Conservation (phyloP, 75 land plant genomes). For the Chamaecyparis obtusa region DNA sequence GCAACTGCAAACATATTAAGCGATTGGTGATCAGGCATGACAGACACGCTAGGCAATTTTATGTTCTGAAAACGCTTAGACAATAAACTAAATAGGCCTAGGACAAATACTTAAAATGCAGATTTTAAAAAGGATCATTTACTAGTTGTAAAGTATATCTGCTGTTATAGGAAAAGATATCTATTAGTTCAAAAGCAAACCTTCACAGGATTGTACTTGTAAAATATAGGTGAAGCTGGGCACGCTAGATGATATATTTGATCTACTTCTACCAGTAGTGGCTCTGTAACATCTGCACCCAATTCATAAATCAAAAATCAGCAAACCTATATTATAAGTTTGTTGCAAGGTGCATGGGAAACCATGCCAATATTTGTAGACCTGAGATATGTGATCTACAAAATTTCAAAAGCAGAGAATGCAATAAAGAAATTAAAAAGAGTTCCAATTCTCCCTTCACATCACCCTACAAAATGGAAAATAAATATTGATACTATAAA, state of each 20-base stretch:
- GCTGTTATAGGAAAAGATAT: neutral
- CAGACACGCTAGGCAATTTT: neutral
- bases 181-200: slow-evolving; percentile 5
- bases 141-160: neutral
- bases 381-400: neutral
- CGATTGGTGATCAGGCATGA: neutral
- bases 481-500: neutral
- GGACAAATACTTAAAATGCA: neutral
- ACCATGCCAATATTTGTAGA: neutral
- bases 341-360: neutral
- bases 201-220: slow-evolving; percentile 89
- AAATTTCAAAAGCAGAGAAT: neutral
- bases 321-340: neutral
- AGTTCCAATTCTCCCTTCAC: neutral
- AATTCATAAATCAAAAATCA: neutral
- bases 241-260: slow-evolving; percentile 85
- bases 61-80: neutral
- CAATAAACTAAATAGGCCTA: neutral
- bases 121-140: neutral
- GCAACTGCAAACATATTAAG: neutral
- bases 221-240: slow-evolving; percentile 82
- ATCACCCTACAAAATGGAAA: neutral
- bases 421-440: neutral
- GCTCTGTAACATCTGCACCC: slow-evolving; percentile 61
- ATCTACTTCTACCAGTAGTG: slow-evolving; percentile 76